These are phyloP conservation scores for Tetracladium marchalianum DNA, from an alignment of 495 filamentous ascomycete genomes.

Conservation along the genomic window DNA sequence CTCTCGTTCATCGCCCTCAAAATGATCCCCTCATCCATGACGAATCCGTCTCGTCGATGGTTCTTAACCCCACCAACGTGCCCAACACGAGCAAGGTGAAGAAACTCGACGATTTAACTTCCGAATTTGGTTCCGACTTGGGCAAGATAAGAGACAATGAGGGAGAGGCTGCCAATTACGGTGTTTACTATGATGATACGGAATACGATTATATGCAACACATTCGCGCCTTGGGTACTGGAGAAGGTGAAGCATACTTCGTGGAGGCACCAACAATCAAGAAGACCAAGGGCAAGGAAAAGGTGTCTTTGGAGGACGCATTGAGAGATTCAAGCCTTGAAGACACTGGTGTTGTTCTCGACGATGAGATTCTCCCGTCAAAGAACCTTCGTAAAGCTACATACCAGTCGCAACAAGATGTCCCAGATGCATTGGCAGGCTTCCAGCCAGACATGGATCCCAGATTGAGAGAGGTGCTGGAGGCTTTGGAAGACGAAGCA, in stretches of 20 bases:
- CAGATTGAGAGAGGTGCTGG: slow-evolving; percentile 79
- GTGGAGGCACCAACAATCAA: slow-evolving; percentile 55
- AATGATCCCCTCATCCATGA: slow-evolving; percentile 95
- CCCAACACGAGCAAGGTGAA: slow-evolving; percentile 47
- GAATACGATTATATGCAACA: slow-evolving; percentile 99
- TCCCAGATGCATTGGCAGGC: slow-evolving; percentile 82
- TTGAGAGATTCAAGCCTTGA: slow-evolving; percentile 56
- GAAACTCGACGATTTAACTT: slow-evolving; percentile 60
- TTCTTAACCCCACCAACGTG: slow-evolving; percentile 51
- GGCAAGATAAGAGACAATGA: slow-evolving; percentile 71
- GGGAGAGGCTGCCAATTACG: slow-evolving; percentile 90
- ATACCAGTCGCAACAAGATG: slow-evolving; percentile 88
- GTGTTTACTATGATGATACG: slow-evolving; percentile 79
- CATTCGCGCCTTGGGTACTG: slow-evolving; percentile 68
- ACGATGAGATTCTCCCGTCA: slow-evolving; percentile 57
- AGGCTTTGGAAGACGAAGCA: slow-evolving; percentile 91
- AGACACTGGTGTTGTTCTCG: slow-evolving; percentile 47
- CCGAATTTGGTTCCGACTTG: slow-evolving; percentile 59
- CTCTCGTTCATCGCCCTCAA: slow-evolving; percentile 90
- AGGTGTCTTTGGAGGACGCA: slow-evolving; percentile 69
- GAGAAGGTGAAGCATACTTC: slow-evolving; percentile 57
- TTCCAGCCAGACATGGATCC: slow-evolving; percentile 99
- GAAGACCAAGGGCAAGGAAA: slow-evolving; percentile 55
- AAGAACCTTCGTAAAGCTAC: slow-evolving; percentile 61
- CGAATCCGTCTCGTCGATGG: slow-evolving; percentile 66